phyloP scores from a whole-genome alignment of 495 filamentous ascomycete genomes.

The Xylaria acuta region DNA sequence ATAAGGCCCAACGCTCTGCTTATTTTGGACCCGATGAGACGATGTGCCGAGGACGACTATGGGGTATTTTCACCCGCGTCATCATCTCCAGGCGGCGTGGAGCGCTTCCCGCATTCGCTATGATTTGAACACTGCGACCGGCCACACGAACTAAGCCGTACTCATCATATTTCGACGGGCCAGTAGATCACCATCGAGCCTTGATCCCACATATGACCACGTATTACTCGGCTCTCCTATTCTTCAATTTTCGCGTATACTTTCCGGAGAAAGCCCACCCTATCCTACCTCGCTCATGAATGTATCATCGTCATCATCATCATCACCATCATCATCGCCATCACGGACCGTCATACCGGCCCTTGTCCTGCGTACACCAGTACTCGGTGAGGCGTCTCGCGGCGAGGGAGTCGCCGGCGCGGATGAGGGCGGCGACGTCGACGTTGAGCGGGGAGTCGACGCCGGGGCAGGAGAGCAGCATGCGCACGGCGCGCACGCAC shows the following conservation, averaged over 20 bases:
- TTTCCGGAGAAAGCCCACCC: neutral
- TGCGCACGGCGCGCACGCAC: conserved; percentile 77
- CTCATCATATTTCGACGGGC: neutral
- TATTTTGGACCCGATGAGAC: neutral
- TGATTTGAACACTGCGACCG: no score
- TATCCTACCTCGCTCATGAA: neutral
- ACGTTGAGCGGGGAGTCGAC: conserved; percentile 88
- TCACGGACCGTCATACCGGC: conserved; percentile 54
- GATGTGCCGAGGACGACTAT: neutral
- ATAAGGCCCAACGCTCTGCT: neutral
- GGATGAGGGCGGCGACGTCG: conserved; percentile 79
- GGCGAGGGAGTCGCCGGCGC: conserved; percentile 75
- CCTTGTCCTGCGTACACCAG: conserved; percentile 66
- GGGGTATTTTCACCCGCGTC: neutral
- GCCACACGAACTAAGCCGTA: neutral
- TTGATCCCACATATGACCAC: neutral
- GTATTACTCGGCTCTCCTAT: neutral
- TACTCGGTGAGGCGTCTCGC: conserved; percentile 83
- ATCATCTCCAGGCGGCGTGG: conserved; percentile 26
- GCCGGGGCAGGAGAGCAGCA: conserved; percentile 77
- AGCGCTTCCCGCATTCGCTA: neutral
- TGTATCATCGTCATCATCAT: no score
- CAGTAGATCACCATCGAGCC: neutral
- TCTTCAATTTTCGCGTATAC: neutral
- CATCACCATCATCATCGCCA: neutral